These are phyloP conservation scores for Rhytidiadelphus loreus DNA, from an alignment of 225 moss, liverwort and hornwort species.

Conservation along the genomic window DNA sequence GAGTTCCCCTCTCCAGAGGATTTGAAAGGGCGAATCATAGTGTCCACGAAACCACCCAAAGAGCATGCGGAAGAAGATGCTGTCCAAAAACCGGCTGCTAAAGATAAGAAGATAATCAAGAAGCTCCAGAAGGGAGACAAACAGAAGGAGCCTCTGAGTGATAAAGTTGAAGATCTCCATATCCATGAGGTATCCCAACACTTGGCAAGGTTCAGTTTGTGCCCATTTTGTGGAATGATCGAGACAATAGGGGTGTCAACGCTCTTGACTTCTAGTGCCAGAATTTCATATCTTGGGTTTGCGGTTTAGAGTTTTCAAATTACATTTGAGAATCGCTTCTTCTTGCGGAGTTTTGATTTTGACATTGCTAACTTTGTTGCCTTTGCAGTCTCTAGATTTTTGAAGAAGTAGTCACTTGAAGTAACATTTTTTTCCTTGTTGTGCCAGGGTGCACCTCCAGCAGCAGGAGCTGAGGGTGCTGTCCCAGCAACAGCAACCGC, in stretches of 20 bases:
- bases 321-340: neutral
- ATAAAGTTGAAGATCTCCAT: constrained; percentile 14
- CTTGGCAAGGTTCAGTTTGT: neutral
- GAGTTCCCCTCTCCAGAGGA: constrained; percentile 61
- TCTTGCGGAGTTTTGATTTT: neutral
- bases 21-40: constrained; percentile 50
- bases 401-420: neutral
- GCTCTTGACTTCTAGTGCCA: neutral
- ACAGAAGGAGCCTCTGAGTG: constrained; percentile 32
- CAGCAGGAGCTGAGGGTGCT: neutral
- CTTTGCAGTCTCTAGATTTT: neutral
- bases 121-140: constrained; percentile 13
- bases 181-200: constrained; percentile 7
- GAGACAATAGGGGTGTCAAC: neutral
- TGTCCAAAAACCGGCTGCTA: neutral
- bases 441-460: neutral
- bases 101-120: neutral
- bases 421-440: neutral
- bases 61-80: constrained; percentile 2
- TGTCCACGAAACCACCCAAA: constrained; percentile 85
- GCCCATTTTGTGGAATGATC: neutral
- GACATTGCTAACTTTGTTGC: neutral
- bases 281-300: neutral
- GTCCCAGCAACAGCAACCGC: neutral
- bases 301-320: neutral